phyloP scores from a whole-genome alignment of 2,329 filamentous ascomycete genomes.

The Chalaropsis ovoidea region DNA sequence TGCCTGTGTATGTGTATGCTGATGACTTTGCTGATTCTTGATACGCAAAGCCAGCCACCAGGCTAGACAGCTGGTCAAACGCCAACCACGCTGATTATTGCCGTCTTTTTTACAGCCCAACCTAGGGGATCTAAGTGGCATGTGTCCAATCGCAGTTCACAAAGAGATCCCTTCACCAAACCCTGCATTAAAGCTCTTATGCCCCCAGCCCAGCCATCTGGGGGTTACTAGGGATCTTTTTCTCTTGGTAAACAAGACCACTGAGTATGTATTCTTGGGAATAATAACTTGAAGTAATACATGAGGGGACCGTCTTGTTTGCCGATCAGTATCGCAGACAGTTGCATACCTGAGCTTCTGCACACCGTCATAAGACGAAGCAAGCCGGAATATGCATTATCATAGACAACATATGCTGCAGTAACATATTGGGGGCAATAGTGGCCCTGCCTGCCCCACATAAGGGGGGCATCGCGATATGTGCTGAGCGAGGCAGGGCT shows the following conservation, averaged over 20 bases:
- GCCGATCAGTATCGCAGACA: too few species aligned
- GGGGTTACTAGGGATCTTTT: not conserved
- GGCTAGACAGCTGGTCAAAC: not conserved
- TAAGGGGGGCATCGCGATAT: not conserved
- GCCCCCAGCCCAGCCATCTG: not conserved
- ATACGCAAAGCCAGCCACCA: not conserved
- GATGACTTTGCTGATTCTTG: not conserved
- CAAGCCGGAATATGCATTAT: too few species aligned
- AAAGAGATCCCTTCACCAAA: not conserved
- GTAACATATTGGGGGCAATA: not conserved
- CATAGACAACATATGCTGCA: too few species aligned
- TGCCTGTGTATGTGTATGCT: not conserved
- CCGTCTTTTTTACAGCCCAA: not conserved
- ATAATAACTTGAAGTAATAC: too few species aligned
- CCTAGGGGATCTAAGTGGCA: not conserved
- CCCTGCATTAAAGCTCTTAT: not conserved
- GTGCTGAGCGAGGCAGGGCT: not conserved
- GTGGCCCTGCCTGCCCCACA: not conserved
- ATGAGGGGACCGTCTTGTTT: too few species aligned
- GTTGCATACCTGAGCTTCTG: too few species aligned
- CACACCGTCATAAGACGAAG: too few species aligned
- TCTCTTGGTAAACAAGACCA: too few species aligned
- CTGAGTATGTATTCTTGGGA: too few species aligned
- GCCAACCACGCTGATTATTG: constrained; percentile 12
- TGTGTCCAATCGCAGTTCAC: not conserved